Evolutionary conservation across 306 rosid species (phyloP), one percentile per base, ranked within the genome.

Genomic region (Pterocarpus santalinus): DNA sequence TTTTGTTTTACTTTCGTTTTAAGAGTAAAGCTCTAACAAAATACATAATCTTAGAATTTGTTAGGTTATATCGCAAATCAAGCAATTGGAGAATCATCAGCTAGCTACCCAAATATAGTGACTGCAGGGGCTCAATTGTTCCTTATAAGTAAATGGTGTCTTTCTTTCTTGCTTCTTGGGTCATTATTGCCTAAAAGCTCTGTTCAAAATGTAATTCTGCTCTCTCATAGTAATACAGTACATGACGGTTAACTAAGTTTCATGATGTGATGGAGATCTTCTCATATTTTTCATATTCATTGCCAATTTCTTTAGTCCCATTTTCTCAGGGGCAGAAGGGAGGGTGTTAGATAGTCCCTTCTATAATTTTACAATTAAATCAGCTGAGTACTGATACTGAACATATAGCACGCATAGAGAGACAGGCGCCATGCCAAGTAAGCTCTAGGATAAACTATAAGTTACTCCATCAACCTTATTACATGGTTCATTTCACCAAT

Each of bases 401-500:
- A 46, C 8, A 70, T 49, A 32, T 30, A 35, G 43, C 61, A 49
- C 75, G 30, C 4, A 16, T 4, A 35, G 46, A 71, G 28, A 65
- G 30, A 65, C 3, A 32, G 8, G 39, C 13, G 3, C 49, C 2
- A 69, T 44, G 58, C 57, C 58, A 53, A 72, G 77, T 30, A 36
- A 17, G 35, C 46, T 17, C 33, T 32, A 61, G 41, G 33, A n/a
- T 11, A 43, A 39, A n/a, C 67, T 68, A 39, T 34, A 34, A 63
- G 33, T 4, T 9, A 62, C 65, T 16, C 44, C 63, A 62, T 62
- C 47, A 63, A 72, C 67, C 38, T 70, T n/a, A 73, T 30, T 36
- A 52, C 9, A 11, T 32, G 6, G 1, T 52, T 39, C 65, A 68
- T 58, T 22, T 69, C 52, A 38, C 57, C 71, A 82, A 43, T 56